Conservation (phyloP, 2,329 filamentous ascomycete species). For the Cordyceps farinosa region DNA sequence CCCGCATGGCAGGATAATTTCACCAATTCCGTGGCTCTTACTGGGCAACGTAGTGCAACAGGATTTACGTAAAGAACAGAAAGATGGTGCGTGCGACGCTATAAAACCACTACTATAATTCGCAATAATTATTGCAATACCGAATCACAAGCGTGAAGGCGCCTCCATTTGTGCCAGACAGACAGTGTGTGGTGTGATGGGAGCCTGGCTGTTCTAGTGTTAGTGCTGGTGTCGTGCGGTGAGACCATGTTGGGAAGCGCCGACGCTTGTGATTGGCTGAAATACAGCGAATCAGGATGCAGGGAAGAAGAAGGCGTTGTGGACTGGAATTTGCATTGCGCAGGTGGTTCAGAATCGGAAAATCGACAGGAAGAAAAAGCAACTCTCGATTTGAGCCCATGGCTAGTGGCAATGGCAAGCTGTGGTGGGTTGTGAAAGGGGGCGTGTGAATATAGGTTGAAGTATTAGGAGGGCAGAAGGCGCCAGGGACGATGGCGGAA, state of each 20-base stretch:
- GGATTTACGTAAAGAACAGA: too few species aligned
- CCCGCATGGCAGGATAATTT: too few species aligned
- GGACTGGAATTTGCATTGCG: background rate
- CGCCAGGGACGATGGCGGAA: background rate
- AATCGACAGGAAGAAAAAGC: background rate
- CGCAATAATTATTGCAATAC: too few species aligned
- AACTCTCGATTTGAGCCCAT: background rate
- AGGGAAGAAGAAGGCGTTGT: background rate
- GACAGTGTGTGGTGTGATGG: background rate
- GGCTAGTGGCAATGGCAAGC: background rate
- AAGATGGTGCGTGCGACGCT: too few species aligned
- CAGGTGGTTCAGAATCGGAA: background rate
- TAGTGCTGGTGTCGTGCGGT: background rate
- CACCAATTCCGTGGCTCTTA: too few species aligned
- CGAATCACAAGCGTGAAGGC: too few species aligned
- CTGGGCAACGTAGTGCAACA: too few species aligned
- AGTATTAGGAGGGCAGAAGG: background rate
- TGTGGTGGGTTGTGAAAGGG: background rate
- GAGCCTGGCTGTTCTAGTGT: background rate
- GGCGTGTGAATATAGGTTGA: background rate
- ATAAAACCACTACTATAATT: too few species aligned
- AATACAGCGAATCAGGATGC: background rate
- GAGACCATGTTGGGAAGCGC: slow-evolving; percentile 12
- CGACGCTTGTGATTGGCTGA: slow-evolving; percentile 1
- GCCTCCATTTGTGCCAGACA: too few species aligned